Evolutionary conservation across 805 yeast genomes (phyloP).

Genomic region (Hagleromyces aurorensis): DNA sequence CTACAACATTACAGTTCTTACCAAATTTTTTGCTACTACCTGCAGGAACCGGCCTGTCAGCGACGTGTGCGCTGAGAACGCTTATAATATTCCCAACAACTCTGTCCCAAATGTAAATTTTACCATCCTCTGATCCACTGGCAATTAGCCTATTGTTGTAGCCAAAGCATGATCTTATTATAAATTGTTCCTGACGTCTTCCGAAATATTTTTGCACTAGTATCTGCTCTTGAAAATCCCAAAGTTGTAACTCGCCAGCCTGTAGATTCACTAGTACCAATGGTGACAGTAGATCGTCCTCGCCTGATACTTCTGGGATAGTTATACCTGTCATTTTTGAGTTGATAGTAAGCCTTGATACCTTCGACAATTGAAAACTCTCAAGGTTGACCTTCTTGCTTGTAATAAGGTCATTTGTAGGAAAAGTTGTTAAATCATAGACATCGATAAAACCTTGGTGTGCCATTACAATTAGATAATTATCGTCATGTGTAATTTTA

Average conservation of each 20-base stretch:
- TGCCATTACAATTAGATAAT: constrained; percentile 53
- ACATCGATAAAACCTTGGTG: constrained; percentile 55
- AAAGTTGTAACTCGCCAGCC: constrained; percentile 71
- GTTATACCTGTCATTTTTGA: constrained; percentile 60
- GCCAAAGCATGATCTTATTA: constrained; percentile 74
- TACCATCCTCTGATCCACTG: constrained; percentile 82
- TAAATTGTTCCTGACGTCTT: constrained; percentile 58
- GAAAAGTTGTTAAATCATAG: constrained; percentile 38
- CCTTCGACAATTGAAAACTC: constrained; percentile 25
- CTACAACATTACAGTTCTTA: constrained; percentile 60
- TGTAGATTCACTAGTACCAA: constrained; percentile 55
- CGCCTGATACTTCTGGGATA: constrained; percentile 32
- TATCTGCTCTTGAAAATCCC: constrained; percentile 60
- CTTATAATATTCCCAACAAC: constrained; percentile 57
- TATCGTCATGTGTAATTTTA: constrained; percentile 58
- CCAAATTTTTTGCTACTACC: constrained; percentile 18
- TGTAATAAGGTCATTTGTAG: constrained; percentile 12
- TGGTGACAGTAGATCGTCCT: constrained; percentile 5
- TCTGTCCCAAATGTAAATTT: constrained; percentile 70
- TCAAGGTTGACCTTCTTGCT: constrained; percentile 18
- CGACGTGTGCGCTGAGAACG: constrained; percentile 25
- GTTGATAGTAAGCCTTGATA: constrained; percentile 42
- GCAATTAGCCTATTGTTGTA: constrained; percentile 58
- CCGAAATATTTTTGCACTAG: constrained; percentile 62
- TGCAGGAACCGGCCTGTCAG: constrained; percentile 12